phyloP scores from a whole-genome alignment of 257 asterid species.

The Scutellaria galericulata region DNA sequence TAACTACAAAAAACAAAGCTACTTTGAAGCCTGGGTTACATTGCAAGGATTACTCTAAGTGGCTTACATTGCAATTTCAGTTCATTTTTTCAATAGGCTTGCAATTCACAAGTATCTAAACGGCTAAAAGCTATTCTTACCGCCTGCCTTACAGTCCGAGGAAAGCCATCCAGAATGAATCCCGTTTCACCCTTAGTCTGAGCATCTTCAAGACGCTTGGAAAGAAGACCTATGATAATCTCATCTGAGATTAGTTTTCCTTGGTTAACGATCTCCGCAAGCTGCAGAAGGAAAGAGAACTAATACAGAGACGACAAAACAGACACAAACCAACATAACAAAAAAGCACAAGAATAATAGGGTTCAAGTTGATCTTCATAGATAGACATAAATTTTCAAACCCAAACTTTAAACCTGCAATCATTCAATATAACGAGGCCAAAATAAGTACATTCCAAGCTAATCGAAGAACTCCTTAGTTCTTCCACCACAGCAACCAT shows the following conservation, averaged over 20 bases:
- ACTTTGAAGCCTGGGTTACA: not conserved
- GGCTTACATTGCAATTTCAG: no score
- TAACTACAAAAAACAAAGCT: not conserved
- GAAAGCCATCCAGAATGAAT: conserved; percentile 96
- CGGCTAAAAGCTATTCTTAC: conserved; percentile 48
- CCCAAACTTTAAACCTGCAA: conserved; percentile 17
- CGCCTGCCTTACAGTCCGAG: conserved; percentile 96
- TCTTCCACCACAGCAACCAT: not conserved
- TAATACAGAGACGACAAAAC: conserved; percentile 21
- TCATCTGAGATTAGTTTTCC: conserved; percentile 93
- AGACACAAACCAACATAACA: conserved; percentile 16
- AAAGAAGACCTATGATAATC: conserved; percentile 76
- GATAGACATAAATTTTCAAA: conserved; percentile 24
- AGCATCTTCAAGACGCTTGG: conserved; percentile 85
- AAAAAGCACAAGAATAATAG: not conserved
- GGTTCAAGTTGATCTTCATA: not conserved
- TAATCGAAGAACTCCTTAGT: not conserved
- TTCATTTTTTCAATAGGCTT: not conserved
- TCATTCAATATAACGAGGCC: not conserved
- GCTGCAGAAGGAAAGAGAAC: conserved; percentile 56
- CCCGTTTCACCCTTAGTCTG: conserved; percentile 85
- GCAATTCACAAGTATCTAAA: conserved; percentile 8
- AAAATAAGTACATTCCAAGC: not conserved
- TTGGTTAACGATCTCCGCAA: conserved; percentile 79
- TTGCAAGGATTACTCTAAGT: no score